Evolutionary conservation across 495 filamentous ascomycete species (phyloP).

Genomic region (Penicillium bialowiezense): DNA sequence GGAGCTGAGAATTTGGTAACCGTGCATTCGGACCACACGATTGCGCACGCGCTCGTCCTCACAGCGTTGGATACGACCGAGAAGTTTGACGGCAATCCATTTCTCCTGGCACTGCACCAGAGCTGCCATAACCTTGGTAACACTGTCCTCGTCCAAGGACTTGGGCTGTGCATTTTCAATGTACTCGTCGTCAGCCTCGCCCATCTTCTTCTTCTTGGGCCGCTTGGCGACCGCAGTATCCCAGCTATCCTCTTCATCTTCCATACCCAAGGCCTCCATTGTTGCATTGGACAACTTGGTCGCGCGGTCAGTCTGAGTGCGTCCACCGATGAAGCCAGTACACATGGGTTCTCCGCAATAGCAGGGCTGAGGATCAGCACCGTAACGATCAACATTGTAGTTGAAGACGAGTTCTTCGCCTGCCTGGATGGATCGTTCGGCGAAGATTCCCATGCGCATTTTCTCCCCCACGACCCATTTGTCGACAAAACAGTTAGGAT

Average conservation of each 20-base stretch:
- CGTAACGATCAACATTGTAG: conserved; percentile 99
- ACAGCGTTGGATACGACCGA: conserved; percentile 83
- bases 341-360: conserved; percentile 96
- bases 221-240: conserved; percentile 84
- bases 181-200: conserved; percentile 94
- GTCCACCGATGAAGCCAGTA: conserved; percentile 93
- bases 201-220: conserved; percentile 89
- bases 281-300: conserved; percentile 88
- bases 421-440: conserved; percentile 76
- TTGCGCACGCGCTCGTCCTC: conserved; percentile 86
- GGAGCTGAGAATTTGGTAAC: conserved; percentile 89
- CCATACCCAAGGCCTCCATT: conserved; percentile 94
- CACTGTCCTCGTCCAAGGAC: conserved; percentile 79
- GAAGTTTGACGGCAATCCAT: conserved; percentile 96
- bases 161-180: conserved; percentile 86
- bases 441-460: conserved; percentile 98
- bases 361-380: conserved; percentile 92
- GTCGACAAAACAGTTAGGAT: conserved; percentile 98
- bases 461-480: conserved; percentile 99
- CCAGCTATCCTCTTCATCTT: conserved; percentile 91
- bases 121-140: conserved; percentile 98
- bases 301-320: conserved; percentile 93
- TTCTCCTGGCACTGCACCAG: conserved; percentile 99
- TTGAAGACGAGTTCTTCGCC: conserved; percentile 99
- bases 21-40: conserved; percentile 92